These are phyloP conservation scores for Corynespora cassiicola DNA, from an alignment of 2,329 filamentous ascomycete genomes.

Conservation along the genomic window DNA sequence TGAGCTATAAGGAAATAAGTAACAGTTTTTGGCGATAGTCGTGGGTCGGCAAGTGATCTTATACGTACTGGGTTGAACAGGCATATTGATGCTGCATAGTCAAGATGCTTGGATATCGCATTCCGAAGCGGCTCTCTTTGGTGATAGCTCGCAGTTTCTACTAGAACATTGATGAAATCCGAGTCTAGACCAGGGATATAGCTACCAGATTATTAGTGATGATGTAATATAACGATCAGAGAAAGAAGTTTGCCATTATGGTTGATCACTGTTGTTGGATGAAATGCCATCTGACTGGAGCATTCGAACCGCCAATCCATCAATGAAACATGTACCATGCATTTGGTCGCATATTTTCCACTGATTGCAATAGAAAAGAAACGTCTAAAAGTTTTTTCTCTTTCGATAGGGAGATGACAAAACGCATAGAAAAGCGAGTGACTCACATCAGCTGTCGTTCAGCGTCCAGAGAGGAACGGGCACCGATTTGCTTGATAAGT, in stretches of 20 bases:
- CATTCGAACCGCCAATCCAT: no score
- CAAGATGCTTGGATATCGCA: conserved; percentile 18
- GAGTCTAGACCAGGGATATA: conserved; percentile 12
- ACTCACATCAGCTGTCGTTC: no score
- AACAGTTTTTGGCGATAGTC: not conserved
- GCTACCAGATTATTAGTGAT: conserved; percentile 2
- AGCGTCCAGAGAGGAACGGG: no score
- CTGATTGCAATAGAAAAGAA: not conserved
- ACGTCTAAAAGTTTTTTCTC: no score
- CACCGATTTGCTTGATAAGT: no score
- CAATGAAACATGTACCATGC: no score
- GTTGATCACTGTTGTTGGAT: conserved; percentile 4
- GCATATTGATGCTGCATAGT: conserved; percentile 11
- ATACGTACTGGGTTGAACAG: conserved; percentile 14
- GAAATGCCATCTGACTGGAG: not conserved
- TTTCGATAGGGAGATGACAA: no score
- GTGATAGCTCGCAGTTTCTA: conserved; percentile 10
- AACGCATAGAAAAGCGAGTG: no score
- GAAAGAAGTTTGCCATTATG: conserved; percentile 7
- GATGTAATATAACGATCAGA: not conserved
- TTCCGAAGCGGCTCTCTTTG: conserved; percentile 12
- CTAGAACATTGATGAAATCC: conserved; percentile 10
- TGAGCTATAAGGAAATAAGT: not conserved
- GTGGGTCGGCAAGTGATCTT: not conserved
- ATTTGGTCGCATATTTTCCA: no score